A percentile compares a stretch with the other conserved stretches of the same genome.
Evolutionary conservation across 2,329 filamentous ascomycete species (phyloP).

Genomic region (Microcyclosporella mali): DNA sequence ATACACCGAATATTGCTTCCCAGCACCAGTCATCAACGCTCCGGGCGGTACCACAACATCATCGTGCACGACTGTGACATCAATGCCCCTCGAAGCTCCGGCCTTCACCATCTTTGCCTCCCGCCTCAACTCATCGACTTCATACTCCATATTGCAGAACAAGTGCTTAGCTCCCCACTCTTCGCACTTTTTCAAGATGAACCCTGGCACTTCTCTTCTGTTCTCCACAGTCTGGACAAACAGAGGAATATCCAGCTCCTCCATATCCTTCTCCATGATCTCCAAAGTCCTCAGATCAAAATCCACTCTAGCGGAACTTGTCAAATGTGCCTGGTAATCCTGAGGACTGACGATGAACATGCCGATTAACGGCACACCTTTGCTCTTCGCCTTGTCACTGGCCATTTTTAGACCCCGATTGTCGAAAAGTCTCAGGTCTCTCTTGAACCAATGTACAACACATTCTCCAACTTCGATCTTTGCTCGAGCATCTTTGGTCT

Average conservation of each 20-base stretch:
- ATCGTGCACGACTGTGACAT: constrained; percentile 69
- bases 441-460: constrained; percentile 88
- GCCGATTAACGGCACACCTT: constrained; percentile 65
- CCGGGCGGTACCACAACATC: constrained; percentile 77
- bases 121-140: constrained; percentile 79
- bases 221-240: constrained; percentile 66
- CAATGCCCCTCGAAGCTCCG: constrained; percentile 58
- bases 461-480: constrained; percentile 51
- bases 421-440: constrained; percentile 66
- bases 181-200: constrained; percentile 59
- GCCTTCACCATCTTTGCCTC: constrained; percentile 61
- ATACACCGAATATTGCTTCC: constrained; percentile 79
- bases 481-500: constrained; percentile 52
- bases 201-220: constrained; percentile 54
- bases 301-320: constrained; percentile 66
- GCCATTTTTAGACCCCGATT: constrained; percentile 67
- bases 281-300: constrained; percentile 69
- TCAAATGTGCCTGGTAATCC: constrained; percentile 76
- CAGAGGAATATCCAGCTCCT: constrained; percentile 67
- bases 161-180: constrained; percentile 70
- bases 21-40: constrained; percentile 56
- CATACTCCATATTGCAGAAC: constrained; percentile 82
- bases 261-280: constrained; percentile 60
- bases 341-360: constrained; percentile 77
- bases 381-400: constrained; percentile 57